A percentile compares a stretch with the other conserved stretches of the same genome.
Evolutionary conservation across 2,329 filamentous ascomycete species (phyloP).

Genomic region (Hypoxylon sp.): DNA sequence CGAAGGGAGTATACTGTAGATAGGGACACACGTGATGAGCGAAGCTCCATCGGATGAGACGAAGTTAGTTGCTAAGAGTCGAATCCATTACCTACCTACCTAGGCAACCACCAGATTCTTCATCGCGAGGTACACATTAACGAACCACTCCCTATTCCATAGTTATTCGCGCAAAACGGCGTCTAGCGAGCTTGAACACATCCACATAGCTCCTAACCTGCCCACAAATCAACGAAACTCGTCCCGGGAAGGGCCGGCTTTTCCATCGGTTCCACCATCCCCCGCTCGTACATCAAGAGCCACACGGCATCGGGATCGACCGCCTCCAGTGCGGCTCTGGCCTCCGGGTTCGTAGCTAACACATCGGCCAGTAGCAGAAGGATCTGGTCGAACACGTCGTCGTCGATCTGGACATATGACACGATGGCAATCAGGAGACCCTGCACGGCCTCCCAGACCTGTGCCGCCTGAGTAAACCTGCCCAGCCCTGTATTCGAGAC

Average conservation of each 20-base stretch:
- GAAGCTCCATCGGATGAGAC: conserved; percentile 1
- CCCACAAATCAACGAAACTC: conserved; percentile 52
- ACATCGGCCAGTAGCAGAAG: conserved; percentile 70
- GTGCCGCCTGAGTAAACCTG: conserved; percentile 70
- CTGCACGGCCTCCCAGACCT: conserved; percentile 74
- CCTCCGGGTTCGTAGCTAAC: conserved; percentile 60
- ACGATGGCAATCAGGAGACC: conserved; percentile 72
- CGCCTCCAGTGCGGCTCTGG: conserved; percentile 70
- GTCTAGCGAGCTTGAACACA: no score
- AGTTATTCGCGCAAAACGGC: neutral
- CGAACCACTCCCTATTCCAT: neutral
- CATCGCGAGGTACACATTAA: neutral
- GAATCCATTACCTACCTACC: neutral
- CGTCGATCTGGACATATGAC: conserved; percentile 72
- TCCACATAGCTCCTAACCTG: neutral
- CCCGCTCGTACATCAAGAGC: conserved; percentile 69
- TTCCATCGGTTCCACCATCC: conserved; percentile 55
- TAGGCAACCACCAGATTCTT: neutral
- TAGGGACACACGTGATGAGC: neutral
- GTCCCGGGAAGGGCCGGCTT: conserved; percentile 60
- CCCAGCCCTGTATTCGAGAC: conserved; percentile 60
- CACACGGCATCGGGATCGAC: conserved; percentile 83
- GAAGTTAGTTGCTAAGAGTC: neutral
- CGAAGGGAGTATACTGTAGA: neutral
- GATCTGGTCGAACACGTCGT: conserved; percentile 78